These are phyloP conservation scores for Barnettozyma californica DNA, from an alignment of 805 yeast genomes.

Conservation along the genomic window DNA sequence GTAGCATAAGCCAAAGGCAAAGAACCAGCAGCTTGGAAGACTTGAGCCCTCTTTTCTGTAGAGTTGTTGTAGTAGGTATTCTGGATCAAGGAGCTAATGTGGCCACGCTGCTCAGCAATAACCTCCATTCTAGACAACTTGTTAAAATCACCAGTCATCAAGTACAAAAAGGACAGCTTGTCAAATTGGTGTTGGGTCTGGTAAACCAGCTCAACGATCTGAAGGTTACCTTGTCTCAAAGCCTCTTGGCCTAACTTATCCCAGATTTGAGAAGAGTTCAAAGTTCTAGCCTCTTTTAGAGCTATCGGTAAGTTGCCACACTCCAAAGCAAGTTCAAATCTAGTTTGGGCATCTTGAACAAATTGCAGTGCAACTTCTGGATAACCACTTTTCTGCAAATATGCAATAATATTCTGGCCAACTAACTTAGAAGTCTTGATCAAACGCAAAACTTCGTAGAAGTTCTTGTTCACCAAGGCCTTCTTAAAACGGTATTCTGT, in stretches of 20 bases:
- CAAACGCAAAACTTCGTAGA: slow-evolving; percentile 84
- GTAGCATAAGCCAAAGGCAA: slow-evolving; percentile 87
- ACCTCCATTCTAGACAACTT: slow-evolving; percentile 80
- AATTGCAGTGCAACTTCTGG: slow-evolving; percentile 97
- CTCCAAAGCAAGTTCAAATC: slow-evolving; percentile 93
- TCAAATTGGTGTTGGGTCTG: slow-evolving; percentile 80
- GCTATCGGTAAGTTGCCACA: slow-evolving; percentile 87
- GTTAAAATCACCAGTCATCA: slow-evolving; percentile 72
- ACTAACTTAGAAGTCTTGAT: slow-evolving; percentile 87
- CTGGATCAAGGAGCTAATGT: slow-evolving; percentile 72
- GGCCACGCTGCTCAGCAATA: slow-evolving; percentile 86
- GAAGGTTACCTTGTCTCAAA: slow-evolving; percentile 79
- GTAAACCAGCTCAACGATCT: slow-evolving; percentile 78
- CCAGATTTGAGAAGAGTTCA: slow-evolving; percentile 71
- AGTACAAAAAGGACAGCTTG: slow-evolving; percentile 82
- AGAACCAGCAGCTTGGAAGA: slow-evolving; percentile 74
- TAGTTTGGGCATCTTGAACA: slow-evolving; percentile 92
- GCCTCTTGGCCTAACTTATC: slow-evolving; percentile 82
- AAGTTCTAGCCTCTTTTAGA: slow-evolving; percentile 75
- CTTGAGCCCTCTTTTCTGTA: slow-evolving; percentile 65
- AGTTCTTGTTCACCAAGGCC: slow-evolving; percentile 85
- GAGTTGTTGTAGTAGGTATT: slow-evolving; percentile 76
- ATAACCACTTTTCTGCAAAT: slow-evolving; percentile 89
- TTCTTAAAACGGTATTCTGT: slow-evolving; percentile 95
- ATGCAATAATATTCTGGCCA: slow-evolving; percentile 95